Conservation (phyloP, 345 rosid species). For the Rhizophora apiculata region DNA sequence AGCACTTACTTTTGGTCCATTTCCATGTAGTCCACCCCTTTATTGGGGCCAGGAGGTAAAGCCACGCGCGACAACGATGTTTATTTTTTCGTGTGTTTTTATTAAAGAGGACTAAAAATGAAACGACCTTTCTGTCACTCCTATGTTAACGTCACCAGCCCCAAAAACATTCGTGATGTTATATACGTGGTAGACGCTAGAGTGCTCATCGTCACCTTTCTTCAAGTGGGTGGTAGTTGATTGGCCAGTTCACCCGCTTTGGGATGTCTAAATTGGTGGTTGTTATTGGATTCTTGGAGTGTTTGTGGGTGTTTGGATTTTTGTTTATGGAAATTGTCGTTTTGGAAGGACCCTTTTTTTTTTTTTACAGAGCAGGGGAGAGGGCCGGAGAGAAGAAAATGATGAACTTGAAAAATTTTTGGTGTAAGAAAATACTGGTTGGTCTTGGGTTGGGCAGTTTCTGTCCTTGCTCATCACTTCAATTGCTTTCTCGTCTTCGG, state of each 20-base stretch:
- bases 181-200: background rate
- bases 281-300: background rate
- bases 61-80: no score
- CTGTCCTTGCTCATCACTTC: constrained; percentile 62
- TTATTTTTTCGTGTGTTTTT: no score
- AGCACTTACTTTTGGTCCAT: no score
- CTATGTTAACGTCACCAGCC: background rate
- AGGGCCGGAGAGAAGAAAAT: constrained; percentile 10
- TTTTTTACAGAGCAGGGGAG: background rate
- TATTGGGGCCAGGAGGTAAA: no score
- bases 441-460: constrained; percentile 75
- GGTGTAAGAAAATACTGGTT: constrained; percentile 49
- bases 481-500: constrained; percentile 48
- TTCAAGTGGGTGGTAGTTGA: background rate
- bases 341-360: background rate
- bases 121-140: background rate
- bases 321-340: background rate
- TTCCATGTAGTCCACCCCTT: no score
- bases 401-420: constrained; percentile 39
- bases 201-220: background rate
- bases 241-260: constrained; percentile 1
- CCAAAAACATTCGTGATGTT: background rate
- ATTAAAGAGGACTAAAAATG: no score
- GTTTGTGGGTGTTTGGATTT: background rate
- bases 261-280: no score